Evolutionary conservation across 495 filamentous ascomycete genomes (phyloP), one percentile per base, ranked within the genome.

Genomic region (Penicillium bovifimosum): DNA sequence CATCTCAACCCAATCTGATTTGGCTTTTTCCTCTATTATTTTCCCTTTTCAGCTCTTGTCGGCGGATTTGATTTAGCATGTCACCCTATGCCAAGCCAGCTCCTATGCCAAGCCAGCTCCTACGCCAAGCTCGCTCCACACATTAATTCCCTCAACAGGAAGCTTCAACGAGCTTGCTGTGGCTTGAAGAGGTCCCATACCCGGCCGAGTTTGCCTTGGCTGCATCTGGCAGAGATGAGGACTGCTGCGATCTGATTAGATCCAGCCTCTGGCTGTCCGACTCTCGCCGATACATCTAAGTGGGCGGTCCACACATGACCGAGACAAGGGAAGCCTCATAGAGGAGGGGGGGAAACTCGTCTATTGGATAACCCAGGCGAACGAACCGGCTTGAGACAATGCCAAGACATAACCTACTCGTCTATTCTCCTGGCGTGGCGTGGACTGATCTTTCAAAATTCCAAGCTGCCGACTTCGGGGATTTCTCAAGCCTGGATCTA

Each of bases 401-500:
- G 47, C 47, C 47, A 50, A 50, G 47, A 18, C 47, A 9, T 27
- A 16, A 14, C 18, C 17, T 41, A 24, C 29, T 50, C 29, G 47
- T 33, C 41, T 8, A 16, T 24, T 33, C 34, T 20, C 39, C 41
- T 17, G 16, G 47, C 11, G 47, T 42, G 47, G 47, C 38, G 47
- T 50, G 38, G 29, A 28, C 42, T 41, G 28, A 29, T 16, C n/a
- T 50, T 50, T 18, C 31, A 11, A 36, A 17, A 38, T 48, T 34
- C 47, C 47, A 50, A 50, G 31, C 31, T 42, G 18, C 47, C 47
- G 47, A 50, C 17, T 26, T 41, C 38, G 47, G 47, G 41, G 34
- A 13, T 33, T 41, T 16, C 34, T 27, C 27, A 34, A 29, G 16
- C 13, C 47, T 17, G n/a, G 28, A 33, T 42, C 38, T 40, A 13